Conservation (phyloP, 2,329 filamentous ascomycete species). For the Byssoonygena ceratinophila region DNA sequence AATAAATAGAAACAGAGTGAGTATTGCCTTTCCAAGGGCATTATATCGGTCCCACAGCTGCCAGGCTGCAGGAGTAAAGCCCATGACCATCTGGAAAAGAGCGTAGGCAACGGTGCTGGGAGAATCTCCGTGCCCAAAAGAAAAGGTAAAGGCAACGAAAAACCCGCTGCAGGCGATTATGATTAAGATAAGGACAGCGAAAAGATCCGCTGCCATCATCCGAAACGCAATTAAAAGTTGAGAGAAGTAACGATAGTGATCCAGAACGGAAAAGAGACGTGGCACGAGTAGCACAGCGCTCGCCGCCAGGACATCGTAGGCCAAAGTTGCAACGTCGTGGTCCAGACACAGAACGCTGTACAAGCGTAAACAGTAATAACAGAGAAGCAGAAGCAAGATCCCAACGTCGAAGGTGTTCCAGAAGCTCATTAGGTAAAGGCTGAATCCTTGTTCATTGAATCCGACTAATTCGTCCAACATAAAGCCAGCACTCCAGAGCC, state of each 20-base stretch:
- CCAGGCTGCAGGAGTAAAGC: constrained; percentile 92
- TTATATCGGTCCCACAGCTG: constrained; percentile 77
- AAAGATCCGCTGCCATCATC: constrained; percentile 82
- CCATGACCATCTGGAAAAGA: constrained; percentile 90
- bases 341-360: constrained; percentile 79
- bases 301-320: constrained; percentile 86
- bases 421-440: constrained; percentile 92
- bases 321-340: constrained; percentile 65
- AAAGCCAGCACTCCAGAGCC: constrained; percentile 95
- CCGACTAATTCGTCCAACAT: constrained; percentile 94
- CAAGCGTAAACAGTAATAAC: constrained; percentile 80
- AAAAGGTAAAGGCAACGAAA: constrained; percentile 85
- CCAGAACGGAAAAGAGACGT: constrained; percentile 80
- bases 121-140: constrained; percentile 60
- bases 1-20: constrained; percentile 80
- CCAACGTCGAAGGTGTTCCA: constrained; percentile 95
- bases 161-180: constrained; percentile 86
- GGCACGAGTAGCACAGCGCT: constrained; percentile 85
- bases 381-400: constrained; percentile 71
- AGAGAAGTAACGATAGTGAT: constrained; percentile 93
- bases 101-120: constrained; percentile 71
- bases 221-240: constrained; percentile 88
- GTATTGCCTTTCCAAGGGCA: constrained; percentile 60
- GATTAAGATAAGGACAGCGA: constrained; percentile 74
- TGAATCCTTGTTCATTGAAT: constrained; percentile 94